phyloP scores from a whole-genome alignment of 148 eudicot genomes.

The Arctostaphylos glauca region DNA sequence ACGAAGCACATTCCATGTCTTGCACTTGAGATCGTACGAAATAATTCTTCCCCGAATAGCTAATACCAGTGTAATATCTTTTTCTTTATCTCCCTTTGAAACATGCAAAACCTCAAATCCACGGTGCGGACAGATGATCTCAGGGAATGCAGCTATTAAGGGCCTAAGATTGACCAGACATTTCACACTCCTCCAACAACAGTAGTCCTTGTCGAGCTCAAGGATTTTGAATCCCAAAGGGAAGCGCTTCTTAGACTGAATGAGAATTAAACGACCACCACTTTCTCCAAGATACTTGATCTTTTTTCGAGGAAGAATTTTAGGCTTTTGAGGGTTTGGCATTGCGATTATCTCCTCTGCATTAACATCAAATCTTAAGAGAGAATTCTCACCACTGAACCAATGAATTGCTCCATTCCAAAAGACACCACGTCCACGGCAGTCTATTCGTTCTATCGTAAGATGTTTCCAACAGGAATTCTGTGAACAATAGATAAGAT shows the following conservation, averaged over 20 bases:
- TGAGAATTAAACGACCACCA: not conserved
- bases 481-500: not conserved
- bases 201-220: not conserved
- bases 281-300: conserved; percentile 7
- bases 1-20: not conserved
- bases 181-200: not conserved
- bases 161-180: not conserved
- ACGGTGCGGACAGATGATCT: not conserved
- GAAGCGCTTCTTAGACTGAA: not conserved
- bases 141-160: not conserved
- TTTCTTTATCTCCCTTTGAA: not conserved
- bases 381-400: not conserved
- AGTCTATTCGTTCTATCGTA: not conserved
- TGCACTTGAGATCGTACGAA: not conserved
- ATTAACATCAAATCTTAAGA: not conserved
- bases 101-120: not conserved
- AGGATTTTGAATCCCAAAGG: not conserved
- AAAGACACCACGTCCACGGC: too few relatives aligned
- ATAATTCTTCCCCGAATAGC: not conserved
- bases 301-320: not conserved
- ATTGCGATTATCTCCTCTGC: not conserved
- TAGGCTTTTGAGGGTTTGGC: not conserved
- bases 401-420: conserved; percentile 2
- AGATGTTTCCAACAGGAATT: not conserved
- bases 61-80: not conserved